Conservation (phyloP, 2,329 filamentous ascomycete species). For the Trichophyton benhamiae region DNA sequence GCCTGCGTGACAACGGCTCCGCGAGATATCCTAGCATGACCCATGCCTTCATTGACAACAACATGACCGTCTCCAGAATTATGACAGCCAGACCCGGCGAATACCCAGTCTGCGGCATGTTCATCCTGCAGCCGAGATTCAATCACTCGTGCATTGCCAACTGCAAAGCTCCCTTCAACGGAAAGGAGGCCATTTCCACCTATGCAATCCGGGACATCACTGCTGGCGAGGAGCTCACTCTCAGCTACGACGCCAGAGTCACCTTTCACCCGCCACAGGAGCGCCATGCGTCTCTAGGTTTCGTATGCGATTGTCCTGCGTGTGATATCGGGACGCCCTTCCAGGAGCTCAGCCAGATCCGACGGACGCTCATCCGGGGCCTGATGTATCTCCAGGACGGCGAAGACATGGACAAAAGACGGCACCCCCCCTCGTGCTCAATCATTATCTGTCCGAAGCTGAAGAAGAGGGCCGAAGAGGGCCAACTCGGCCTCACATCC, state of each 20-base stretch:
- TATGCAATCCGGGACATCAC: conserved; percentile 15
- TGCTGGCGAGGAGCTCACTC: conserved; percentile 18
- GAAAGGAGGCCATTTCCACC: conserved; percentile 7
- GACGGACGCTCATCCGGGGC: conserved; percentile 5
- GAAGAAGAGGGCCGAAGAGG: conserved; percentile 8
- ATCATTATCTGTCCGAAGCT: conserved; percentile 8
- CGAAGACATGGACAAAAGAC: not conserved
- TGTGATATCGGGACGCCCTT: conserved; percentile 1
- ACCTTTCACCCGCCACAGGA: not conserved
- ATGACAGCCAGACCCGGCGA: not conserved
- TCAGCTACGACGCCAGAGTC: conserved; percentile 7
- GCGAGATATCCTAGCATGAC: not conserved
- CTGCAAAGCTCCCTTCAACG: conserved; percentile 11
- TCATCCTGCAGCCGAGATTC: conserved; percentile 5
- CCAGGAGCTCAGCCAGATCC: conserved; percentile 9
- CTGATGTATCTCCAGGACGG: conserved; percentile 5
- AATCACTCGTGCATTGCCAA: conserved; percentile 22
- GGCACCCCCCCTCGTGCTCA: not conserved
- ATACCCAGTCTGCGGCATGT: not conserved
- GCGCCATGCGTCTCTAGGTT: conserved; percentile 8
- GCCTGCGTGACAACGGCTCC: not conserved
- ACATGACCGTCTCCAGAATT: not conserved
- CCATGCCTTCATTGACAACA: not conserved
- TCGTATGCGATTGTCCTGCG: conserved; percentile 9
- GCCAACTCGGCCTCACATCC: conserved; percentile 5